Base-by-base conservation (phyloP, 192 early-diverging fungal genomes). In the Rhizoclosmatium sp. region DNA sequence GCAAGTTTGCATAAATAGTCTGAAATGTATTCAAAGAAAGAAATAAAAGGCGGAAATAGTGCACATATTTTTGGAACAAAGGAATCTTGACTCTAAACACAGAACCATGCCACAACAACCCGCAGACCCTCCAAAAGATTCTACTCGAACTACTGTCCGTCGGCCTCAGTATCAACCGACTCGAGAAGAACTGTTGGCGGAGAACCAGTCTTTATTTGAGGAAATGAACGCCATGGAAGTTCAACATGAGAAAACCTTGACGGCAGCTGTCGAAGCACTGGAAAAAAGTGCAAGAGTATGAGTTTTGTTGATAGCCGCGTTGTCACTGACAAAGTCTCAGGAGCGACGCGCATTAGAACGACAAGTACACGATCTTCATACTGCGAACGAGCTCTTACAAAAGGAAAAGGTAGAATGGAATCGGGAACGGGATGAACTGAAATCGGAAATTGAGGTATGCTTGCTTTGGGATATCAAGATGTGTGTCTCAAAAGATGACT, bases 1-100 rank as follows among this genome's bases (percentile, higher is more conserved):
- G 91, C 78, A 94, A 93, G 89, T 82, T 82, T 71, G 71, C 79
- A 31, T 80, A 54, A 1, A 54, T 16, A 16, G 16, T 16, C 51
- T 31, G 31, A 31, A 31, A 0, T 31, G 31, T 31, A 31, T 31
- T 31, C 31, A 31, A 31, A 31, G 71, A 72, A 21, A 65, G 64
- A 65, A 58, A 58, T 21, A 58, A 21, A 16, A 58, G 56, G n/a
- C 14, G n/a, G 14, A 21, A 58, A 58, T 21, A 58, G n/a, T 31
- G 31, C 31, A 31, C 31, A 31, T 31, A 31, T 31, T 31, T 31
- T 31, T 31, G 31, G 31, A 31, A 31, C 31, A 31, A 31, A 31
- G 31, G 31, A 31, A 31, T 31, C 31, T 31, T 31, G 31, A 31
- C 0, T 31, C 31, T 31, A 31, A 31, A 31, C 31, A 31, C 31